These are phyloP conservation scores for Coemansia sp. DNA, from an alignment of 192 early-diverging fungal genomes.

Conservation along the genomic window DNA sequence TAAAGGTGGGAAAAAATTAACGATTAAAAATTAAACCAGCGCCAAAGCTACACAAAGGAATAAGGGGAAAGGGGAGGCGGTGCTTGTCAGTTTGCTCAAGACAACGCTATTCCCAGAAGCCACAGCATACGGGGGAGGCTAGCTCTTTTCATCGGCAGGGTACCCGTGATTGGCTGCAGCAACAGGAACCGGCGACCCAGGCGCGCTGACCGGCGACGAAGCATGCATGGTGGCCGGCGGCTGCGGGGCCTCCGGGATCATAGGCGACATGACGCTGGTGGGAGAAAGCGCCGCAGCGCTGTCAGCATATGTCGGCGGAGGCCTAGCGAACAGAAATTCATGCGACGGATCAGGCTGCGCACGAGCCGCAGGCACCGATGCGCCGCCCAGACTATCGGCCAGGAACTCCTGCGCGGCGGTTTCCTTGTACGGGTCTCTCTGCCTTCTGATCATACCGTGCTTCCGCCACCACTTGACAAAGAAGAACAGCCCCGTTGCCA, in stretches of 20 bases:
- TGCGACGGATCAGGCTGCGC: background rate
- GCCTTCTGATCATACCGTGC: conserved; percentile 3
- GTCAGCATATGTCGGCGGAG: conserved; percentile 1
- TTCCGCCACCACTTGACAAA: conserved; percentile 9
- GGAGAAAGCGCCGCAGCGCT: background rate
- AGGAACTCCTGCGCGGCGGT: conserved; percentile 18
- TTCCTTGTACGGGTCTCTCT: conserved; percentile 20
- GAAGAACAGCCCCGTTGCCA: conserved; percentile 6
- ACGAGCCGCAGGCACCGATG: conserved; percentile 9
- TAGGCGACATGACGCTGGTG: background rate
- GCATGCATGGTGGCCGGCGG: no score
- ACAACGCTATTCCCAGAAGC: no score
- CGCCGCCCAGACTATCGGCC: conserved; percentile 17
- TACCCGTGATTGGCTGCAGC: background rate
- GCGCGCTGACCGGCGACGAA: no score
- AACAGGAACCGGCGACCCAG: background rate
- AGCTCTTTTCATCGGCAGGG: conserved; percentile 4
- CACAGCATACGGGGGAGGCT: background rate
- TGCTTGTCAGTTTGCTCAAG: no score
- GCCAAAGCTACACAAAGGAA: no score
- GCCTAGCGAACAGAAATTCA: background rate
- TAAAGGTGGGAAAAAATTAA: no score
- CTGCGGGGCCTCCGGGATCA: no score
- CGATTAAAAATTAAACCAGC: no score
- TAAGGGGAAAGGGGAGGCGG: no score